Evolutionary conservation across 495 filamentous ascomycete species (phyloP).

Genomic region (Xylona heveae): DNA sequence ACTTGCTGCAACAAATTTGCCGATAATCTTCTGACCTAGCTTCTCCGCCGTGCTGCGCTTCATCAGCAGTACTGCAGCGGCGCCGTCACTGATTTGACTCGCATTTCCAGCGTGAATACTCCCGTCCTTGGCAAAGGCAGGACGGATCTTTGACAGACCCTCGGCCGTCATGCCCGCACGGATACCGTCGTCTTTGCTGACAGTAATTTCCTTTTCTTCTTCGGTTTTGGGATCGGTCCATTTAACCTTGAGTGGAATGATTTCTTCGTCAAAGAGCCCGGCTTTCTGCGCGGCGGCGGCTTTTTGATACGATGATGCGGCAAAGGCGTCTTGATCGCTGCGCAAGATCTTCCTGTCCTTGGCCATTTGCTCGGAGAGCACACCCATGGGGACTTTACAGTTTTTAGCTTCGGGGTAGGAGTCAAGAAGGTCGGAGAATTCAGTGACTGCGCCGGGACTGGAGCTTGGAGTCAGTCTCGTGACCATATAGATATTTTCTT

Average conservation of each 20-base stretch:
- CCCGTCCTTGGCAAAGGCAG: slow-evolving; percentile 81
- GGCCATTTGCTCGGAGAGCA: slow-evolving; percentile 88
- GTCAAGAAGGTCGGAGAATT: slow-evolving; percentile 87
- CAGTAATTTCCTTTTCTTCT: slow-evolving; percentile 67
- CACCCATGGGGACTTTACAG: slow-evolving; percentile 97
- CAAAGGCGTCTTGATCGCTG: slow-evolving; percentile 66
- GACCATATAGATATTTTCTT: not conserved
- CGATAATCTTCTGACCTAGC: slow-evolving; percentile 71
- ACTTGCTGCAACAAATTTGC: slow-evolving; percentile 70
- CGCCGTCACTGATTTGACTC: slow-evolving; percentile 85
- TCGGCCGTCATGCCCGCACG: slow-evolving; percentile 70
- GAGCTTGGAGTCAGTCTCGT: slow-evolving; percentile 8
- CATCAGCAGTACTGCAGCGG: slow-evolving; percentile 90
- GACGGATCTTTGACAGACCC: slow-evolving; percentile 67
- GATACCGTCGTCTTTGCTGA: slow-evolving; percentile 74
- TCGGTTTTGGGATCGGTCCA: slow-evolving; percentile 75
- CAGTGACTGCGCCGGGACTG: slow-evolving; percentile 67
- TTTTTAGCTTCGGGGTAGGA: slow-evolving; percentile 64
- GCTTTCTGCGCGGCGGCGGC: slow-evolving; percentile 65
- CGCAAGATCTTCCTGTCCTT: slow-evolving; percentile 57
- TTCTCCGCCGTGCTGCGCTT: slow-evolving; percentile 76
- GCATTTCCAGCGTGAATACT: slow-evolving; percentile 94
- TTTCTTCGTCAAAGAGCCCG: slow-evolving; percentile 87
- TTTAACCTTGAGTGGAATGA: slow-evolving; percentile 65
- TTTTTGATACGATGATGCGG: slow-evolving; percentile 76